Evolutionary conservation across 805 yeast species (phyloP).

Genomic region (Saccharomyces cerevisiae): DNA sequence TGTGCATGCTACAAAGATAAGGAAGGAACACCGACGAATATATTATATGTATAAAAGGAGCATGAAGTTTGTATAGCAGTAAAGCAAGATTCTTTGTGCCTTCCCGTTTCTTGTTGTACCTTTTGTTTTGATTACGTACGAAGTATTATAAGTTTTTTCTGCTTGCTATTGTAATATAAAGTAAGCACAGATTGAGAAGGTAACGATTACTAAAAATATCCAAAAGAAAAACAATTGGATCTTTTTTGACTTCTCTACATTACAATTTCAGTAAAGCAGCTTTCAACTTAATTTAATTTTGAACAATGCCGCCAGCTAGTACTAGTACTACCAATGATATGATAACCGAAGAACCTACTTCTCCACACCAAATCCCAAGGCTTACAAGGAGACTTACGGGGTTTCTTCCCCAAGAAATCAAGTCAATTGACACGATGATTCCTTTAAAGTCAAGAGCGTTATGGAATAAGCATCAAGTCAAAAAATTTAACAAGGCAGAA

Average conservation of each 20-base stretch:
- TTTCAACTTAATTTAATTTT: conserved; percentile 5
- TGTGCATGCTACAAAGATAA: background rate
- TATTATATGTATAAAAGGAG: background rate
- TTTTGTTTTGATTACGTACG: background rate
- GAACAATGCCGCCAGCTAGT: conserved; percentile 13
- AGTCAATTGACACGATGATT: conserved; percentile 70
- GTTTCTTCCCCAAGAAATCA: conserved; percentile 82
- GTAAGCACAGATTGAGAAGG: background rate
- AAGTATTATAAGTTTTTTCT: background rate
- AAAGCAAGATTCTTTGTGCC: background rate
- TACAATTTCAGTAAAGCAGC: background rate
- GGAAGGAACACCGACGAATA: background rate
- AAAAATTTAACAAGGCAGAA: conserved; percentile 41
- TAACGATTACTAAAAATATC: background rate
- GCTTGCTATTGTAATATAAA: background rate
- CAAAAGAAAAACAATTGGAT: background rate
- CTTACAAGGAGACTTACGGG: conserved; percentile 75
- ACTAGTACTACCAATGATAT: conserved; percentile 22
- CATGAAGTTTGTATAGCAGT: background rate
- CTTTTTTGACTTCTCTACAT: background rate
- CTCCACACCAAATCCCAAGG: conserved; percentile 36
- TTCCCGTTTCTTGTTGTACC: background rate
- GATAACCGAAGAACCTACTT: conserved; percentile 24
- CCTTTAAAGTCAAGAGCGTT: conserved; percentile 68
- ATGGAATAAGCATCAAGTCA: conserved; percentile 66